A percentile compares a stretch with the other conserved stretches of the same genome.
phyloP scores from a whole-genome alignment of 495 filamentous ascomycete genomes.

The Trichoderma virens region DNA sequence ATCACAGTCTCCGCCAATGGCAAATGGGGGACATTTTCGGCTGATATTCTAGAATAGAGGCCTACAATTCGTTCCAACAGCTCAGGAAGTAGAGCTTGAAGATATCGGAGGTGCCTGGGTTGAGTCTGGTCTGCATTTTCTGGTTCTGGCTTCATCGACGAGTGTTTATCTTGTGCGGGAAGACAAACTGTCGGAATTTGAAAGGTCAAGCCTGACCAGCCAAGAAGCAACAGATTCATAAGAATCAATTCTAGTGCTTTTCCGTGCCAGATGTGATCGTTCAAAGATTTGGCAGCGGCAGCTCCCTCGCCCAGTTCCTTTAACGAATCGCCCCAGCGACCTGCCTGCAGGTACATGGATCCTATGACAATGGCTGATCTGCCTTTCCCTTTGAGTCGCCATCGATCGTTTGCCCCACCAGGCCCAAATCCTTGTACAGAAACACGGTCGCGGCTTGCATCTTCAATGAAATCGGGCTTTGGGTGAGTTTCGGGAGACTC shows the following conservation, averaged over 20 bases:
- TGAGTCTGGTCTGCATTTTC: slow-evolving; percentile 34
- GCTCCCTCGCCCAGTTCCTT: slow-evolving; percentile 78
- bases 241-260: slow-evolving; percentile 87
- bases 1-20: slow-evolving; percentile 77
- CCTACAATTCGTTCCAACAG: slow-evolving; percentile 75
- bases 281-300: slow-evolving; percentile 65
- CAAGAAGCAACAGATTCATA: slow-evolving; percentile 73
- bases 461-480: slow-evolving; percentile 18
- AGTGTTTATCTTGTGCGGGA: slow-evolving; percentile 38
- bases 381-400: slow-evolving; percentile 74
- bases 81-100: slow-evolving; percentile 37
- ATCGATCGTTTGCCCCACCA: slow-evolving; percentile 61
- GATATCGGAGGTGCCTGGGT: slow-evolving; percentile 34
- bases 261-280: slow-evolving; percentile 93
- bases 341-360: slow-evolving; percentile 77
- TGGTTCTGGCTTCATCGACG: slow-evolving; percentile 38
- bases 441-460: slow-evolving; percentile 64
- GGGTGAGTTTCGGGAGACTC: slow-evolving; percentile 5
- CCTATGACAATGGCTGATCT: slow-evolving; percentile 75
- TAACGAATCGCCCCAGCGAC: slow-evolving; percentile 82
- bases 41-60: slow-evolving; percentile 72
- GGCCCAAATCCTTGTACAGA: slow-evolving; percentile 81
- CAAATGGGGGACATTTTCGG: slow-evolving; percentile 73
- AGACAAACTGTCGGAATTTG: slow-evolving; percentile 55
- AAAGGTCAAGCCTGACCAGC: slow-evolving; percentile 81